phyloP scores from a whole-genome alignment of 768 basidiomycete species.

The Boletus subparvulus region DNA sequence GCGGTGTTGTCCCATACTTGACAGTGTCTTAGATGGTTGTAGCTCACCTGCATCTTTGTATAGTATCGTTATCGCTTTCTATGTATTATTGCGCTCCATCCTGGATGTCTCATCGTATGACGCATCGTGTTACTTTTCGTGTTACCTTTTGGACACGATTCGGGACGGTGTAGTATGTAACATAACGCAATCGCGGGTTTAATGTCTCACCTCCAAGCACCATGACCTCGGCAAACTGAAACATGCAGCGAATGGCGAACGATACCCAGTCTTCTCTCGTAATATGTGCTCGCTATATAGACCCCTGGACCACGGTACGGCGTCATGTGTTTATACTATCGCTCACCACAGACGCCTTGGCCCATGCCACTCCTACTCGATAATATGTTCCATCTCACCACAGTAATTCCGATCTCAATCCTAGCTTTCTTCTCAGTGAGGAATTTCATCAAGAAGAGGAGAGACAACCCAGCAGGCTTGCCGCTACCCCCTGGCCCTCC shows the following conservation, averaged over 20 bases:
- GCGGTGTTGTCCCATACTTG: constrained; percentile 18
- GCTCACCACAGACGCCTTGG: not conserved
- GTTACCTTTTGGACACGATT: not conserved
- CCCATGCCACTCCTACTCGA: not conserved
- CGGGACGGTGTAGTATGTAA: not conserved
- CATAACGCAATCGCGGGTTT: not conserved
- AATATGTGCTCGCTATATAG: constrained; percentile 2
- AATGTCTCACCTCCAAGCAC: constrained; percentile 8
- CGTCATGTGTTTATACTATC: too few relatives aligned
- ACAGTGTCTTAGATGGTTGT: constrained; percentile 1
- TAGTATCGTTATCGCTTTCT: constrained; percentile 30
- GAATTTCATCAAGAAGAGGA: constrained; percentile 2
- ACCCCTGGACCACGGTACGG: not conserved
- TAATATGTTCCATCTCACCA: constrained; percentile 6
- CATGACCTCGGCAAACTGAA: constrained; percentile 8
- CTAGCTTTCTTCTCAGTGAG: constrained; percentile 1
- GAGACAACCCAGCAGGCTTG: constrained; percentile 18
- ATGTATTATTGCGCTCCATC: not conserved
- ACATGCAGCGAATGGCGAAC: not conserved
- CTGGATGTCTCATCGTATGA: not conserved
- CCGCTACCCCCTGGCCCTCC: constrained; percentile 44
- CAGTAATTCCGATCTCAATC: not conserved
- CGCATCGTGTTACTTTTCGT: not conserved
- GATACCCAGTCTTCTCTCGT: not conserved
- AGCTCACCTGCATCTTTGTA: constrained; percentile 20